Evolutionary conservation across 1,284 basidiomycete genomes (phyloP), one percentile per base, ranked within the genome.

Genomic region (Ceratorhiza oryzae-sativae): DNA sequence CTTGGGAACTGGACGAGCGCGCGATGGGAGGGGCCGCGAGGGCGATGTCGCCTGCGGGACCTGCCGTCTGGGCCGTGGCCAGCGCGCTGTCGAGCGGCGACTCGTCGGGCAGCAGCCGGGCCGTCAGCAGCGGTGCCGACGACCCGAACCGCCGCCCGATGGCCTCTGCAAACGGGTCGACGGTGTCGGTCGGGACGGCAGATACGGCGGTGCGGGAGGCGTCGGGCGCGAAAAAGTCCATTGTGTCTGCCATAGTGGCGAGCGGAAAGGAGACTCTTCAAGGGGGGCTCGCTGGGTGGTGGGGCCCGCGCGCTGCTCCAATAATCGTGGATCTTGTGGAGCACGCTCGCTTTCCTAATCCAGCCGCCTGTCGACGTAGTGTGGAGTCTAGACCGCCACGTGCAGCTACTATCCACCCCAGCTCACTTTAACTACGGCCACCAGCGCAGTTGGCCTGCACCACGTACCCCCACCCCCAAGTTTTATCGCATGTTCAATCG

Each of bases 191-290:
- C 48, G 62, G 39, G 9, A 27, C 36, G n/a, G 62, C 62, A 6
- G 62, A 67, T 9, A 67, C 62, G 2, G 30, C 48, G 5, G 39
- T 15, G 32, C 34, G 62, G 15, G 48, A 39, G 3, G 49, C 9
- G 25, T 67, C 49, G 23, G 62, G n/a, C 8, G 62, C 62, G 25
- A 67, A 67, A 67, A 67, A 67, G 34, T 67, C 62, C 62, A 67
- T 67, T 1, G 41, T 9, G 36, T 34, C n/a, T n/a, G 41, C 27
- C 34, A 60, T 13, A 34, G 39, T n/a, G 36, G 20, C 30, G 49
- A n/a, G 12, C 27, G 8, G 5, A 10, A 25, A 25, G 3, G 25
- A 32, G 49, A 25, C n/a, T n/a, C n/a, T n/a, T n/a, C n/a, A 32
- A 20, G 53, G 27, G 34, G 53, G 15, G 27, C 18, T 42, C n/a